Evolutionary conservation across 345 rosid genomes (phyloP).

Genomic region (Luvunga scandens): DNA sequence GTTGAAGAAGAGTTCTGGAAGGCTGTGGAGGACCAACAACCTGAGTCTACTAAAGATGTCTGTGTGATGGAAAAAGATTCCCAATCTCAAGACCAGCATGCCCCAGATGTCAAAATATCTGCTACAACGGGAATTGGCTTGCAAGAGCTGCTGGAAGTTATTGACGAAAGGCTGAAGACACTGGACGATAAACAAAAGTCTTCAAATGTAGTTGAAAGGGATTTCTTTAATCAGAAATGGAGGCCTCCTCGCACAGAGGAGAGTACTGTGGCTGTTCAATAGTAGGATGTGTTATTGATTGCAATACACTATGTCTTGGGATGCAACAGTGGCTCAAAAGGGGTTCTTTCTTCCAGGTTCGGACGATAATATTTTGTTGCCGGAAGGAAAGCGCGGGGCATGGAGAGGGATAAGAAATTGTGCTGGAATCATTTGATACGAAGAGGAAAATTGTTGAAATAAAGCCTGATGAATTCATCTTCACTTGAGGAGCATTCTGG

Average conservation of each 20-base stretch:
- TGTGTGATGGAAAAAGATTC: slow-evolving; percentile 12
- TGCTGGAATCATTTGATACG: not conserved
- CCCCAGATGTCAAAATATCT: slow-evolving; percentile 65
- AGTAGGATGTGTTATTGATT: not conserved
- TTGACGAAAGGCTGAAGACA: slow-evolving; percentile 52
- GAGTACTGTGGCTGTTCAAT: slow-evolving; percentile 27
- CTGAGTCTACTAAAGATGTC: slow-evolving; percentile 9
- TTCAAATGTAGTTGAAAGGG: slow-evolving; percentile 34
- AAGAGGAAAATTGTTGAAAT: not conserved
- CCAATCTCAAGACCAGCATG: slow-evolving; percentile 22
- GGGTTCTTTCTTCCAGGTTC: not conserved
- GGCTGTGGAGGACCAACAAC: slow-evolving; percentile 23
- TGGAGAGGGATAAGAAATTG: not conserved
- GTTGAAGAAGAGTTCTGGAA: slow-evolving; percentile 35
- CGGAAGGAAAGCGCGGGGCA: not conserved
- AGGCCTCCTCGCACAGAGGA: slow-evolving; percentile 58
- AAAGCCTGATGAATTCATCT: not conserved
- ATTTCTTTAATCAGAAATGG: slow-evolving; percentile 54
- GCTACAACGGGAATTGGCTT: slow-evolving; percentile 72
- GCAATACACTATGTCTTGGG: not conserved
- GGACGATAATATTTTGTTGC: not conserved
- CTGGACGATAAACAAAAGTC: slow-evolving; percentile 39
- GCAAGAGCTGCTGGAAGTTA: slow-evolving; percentile 60
- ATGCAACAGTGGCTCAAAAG: not conserved
- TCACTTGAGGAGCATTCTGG: not conserved